Conservation (phyloP, 768 basidiomycete genomes). For the Tylopilus rubrobrunneus region DNA sequence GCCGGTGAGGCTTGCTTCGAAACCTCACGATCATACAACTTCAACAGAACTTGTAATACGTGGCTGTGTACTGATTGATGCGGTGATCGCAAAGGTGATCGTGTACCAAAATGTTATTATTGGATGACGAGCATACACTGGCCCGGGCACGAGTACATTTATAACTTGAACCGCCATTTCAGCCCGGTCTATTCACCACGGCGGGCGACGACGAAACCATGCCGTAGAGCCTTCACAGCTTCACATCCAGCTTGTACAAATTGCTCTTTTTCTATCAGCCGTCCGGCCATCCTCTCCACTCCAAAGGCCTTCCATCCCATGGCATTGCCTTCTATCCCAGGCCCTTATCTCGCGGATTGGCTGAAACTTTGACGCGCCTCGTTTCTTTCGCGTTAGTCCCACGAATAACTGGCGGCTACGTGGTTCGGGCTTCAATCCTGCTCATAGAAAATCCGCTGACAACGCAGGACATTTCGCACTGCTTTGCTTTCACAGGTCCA, state of each 20-base stretch:
- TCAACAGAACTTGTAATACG: background rate
- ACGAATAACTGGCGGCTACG: slow-evolving; percentile 24
- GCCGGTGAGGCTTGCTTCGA: background rate
- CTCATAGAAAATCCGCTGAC: too few species aligned
- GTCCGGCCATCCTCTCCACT: slow-evolving; percentile 9
- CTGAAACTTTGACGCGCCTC: slow-evolving; percentile 37
- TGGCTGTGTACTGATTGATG: background rate
- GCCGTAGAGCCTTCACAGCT: too few species aligned
- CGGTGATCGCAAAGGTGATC: background rate
- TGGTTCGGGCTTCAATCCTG: too few species aligned
- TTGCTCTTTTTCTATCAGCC: slow-evolving; percentile 2
- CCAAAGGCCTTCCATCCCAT: slow-evolving; percentile 5
- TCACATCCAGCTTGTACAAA: background rate
- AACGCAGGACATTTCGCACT: too few species aligned
- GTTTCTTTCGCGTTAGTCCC: slow-evolving; percentile 49
- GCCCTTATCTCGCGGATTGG: too few species aligned
- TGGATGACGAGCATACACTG: too few species aligned
- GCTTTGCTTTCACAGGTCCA: too few species aligned
- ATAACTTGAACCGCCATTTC: too few species aligned
- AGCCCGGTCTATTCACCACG: too few species aligned
- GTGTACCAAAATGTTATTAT: too few species aligned
- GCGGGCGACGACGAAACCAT: too few species aligned
- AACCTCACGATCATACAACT: background rate
- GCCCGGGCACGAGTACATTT: too few species aligned
- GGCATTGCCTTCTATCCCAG: slow-evolving; percentile 13